Conservation (phyloP, 2,329 filamentous ascomycete species). For the Neopestalotiopsis sp. region DNA sequence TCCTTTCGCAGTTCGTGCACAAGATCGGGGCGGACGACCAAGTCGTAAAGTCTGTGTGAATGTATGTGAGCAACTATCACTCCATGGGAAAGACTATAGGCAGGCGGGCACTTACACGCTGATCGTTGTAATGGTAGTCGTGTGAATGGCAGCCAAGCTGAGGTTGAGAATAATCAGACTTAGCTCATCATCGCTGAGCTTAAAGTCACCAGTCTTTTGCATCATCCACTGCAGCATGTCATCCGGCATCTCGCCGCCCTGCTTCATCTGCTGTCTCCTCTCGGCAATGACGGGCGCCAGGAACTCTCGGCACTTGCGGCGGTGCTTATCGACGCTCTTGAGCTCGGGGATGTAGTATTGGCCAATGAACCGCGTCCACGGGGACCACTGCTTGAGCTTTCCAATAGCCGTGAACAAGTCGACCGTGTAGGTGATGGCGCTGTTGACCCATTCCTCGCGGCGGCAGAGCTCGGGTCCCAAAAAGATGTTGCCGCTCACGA, state of each 20-base stretch:
- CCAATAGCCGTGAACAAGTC: constrained; percentile 43
- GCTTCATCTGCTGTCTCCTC: constrained; percentile 30
- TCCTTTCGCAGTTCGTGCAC: constrained; percentile 56
- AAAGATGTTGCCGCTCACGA: constrained; percentile 52
- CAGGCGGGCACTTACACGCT: constrained; percentile 39
- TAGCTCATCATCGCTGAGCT: constrained; percentile 36
- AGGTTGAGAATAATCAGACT: constrained; percentile 46
- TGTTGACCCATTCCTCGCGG: constrained; percentile 48
- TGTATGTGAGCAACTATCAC: neutral
- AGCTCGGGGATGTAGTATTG: constrained; percentile 40
- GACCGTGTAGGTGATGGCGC: constrained; percentile 52
- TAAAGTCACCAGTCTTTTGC: constrained; percentile 37
- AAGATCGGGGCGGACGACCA: constrained; percentile 53
- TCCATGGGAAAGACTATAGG: neutral
- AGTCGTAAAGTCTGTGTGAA: constrained; percentile 46
- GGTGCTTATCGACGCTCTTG: constrained; percentile 36
- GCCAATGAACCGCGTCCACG: constrained; percentile 41
- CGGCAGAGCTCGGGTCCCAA: constrained; percentile 52
- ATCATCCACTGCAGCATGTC: constrained; percentile 54
- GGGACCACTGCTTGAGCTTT: constrained; percentile 28
- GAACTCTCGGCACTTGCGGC: constrained; percentile 34
- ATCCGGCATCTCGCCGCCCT: constrained; percentile 38
- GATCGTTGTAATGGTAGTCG: constrained; percentile 47
- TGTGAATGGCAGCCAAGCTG: constrained; percentile 55
- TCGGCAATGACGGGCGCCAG: constrained; percentile 37